These are phyloP conservation scores for Russula emetica DNA, from an alignment of 768 basidiomycete species.

Conservation along the genomic window DNA sequence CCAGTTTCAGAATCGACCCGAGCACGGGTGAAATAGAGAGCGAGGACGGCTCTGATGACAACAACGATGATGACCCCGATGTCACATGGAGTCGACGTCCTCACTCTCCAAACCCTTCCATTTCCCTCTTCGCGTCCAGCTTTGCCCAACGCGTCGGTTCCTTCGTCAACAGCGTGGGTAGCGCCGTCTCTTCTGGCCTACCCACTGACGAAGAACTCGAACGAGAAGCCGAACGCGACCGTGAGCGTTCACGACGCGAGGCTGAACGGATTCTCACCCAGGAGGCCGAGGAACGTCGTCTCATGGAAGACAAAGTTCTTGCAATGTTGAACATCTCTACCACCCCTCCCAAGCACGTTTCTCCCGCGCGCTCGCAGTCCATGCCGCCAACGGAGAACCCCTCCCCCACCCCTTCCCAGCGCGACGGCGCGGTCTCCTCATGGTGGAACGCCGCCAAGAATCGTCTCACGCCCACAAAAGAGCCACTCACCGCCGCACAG, in stretches of 20 bases:
- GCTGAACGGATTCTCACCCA: conserved; percentile 70
- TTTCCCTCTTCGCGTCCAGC: conserved; percentile 67
- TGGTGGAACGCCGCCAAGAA: conserved; percentile 80
- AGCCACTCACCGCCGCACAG: conserved; percentile 77
- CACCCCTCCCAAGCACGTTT: conserved; percentile 44
- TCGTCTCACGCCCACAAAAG: conserved; percentile 73
- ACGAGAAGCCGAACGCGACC: conserved; percentile 72
- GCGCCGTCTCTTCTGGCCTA: conserved; percentile 36
- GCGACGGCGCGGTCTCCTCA: conserved; percentile 40
- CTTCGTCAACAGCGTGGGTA: conserved; percentile 51
- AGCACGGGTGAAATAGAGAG: conserved; percentile 43
- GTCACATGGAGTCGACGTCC: conserved; percentile 44
- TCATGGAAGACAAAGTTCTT: conserved; percentile 68
- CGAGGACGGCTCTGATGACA: conserved; percentile 46
- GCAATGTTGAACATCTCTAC: conserved; percentile 62
- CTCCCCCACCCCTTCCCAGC: conserved; percentile 60
- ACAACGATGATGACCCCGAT: conserved; percentile 42
- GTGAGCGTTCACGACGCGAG: conserved; percentile 69
- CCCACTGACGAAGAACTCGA: conserved; percentile 77
- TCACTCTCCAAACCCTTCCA: conserved; percentile 64
- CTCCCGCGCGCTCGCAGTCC: conserved; percentile 58
- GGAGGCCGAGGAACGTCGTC: conserved; percentile 65
- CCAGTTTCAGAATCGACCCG: conserved; percentile 54
- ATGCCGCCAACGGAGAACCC: conserved; percentile 37
- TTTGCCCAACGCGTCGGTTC: conserved; percentile 72